These are phyloP conservation scores for bread wheat (Triticum aestivum) DNA, from an alignment of 176 grass and related monocot species.

Conservation along the genomic window IWGSC_CS_RefSeq_v2.1 NC_057797.1:62521630-62522129, in stretches of 20 bases:
- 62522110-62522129: constrained; percentile 87
- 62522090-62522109: constrained; percentile 63
- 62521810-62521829: constrained; percentile 93
- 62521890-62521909: constrained; percentile 95
- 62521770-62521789: constrained; percentile 29
- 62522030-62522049: constrained; percentile 56
- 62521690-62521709: constrained; percentile 92
- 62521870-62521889: constrained; percentile 92
- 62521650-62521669: constrained; percentile 22
- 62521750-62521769: constrained; percentile 20
- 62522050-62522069: constrained; percentile 73
- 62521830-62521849: constrained; percentile 88
- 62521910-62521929: constrained; percentile 72
- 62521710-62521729: constrained; percentile 90
- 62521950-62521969: constrained; percentile 25
- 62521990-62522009: constrained; percentile 56
- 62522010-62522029: constrained; percentile 47
- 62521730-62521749: constrained; percentile 55
- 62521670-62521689: constrained; percentile 93
- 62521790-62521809: constrained; percentile 81
- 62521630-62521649: constrained; percentile 9
- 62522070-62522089: constrained; percentile 71
- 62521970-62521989: constrained; percentile 47
- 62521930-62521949: constrained; percentile 44
- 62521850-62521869: constrained; percentile 76